Percentiles rank a stretch among this genome's conserved stretches.
These are phyloP conservation scores for Pelargonium australe DNA, from an alignment of 441 rosid species.

Conservation along the genomic window DNA sequence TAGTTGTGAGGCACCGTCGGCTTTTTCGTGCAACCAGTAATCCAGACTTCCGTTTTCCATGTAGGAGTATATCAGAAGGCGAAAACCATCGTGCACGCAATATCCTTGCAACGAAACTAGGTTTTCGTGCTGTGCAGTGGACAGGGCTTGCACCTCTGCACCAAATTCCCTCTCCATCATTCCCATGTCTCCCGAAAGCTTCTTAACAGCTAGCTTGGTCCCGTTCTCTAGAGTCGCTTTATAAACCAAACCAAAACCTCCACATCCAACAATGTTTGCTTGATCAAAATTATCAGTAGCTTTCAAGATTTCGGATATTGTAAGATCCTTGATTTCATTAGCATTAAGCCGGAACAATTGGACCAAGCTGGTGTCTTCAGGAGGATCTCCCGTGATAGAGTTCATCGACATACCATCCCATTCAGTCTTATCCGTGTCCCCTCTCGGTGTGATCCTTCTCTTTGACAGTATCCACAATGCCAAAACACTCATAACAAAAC, in stretches of 20 bases:
- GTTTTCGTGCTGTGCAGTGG: constrained; percentile 68
- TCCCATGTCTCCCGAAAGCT: constrained; percentile 64
- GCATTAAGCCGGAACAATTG: no score
- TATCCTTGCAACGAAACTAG: constrained; percentile 65
- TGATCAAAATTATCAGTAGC: constrained; percentile 62
- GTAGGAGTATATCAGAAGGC: constrained; percentile 62
- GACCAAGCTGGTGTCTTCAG: no score
- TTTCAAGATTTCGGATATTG: no score
- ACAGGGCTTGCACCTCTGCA: constrained; percentile 70
- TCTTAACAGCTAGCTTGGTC: constrained; percentile 50
- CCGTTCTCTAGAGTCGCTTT: constrained; percentile 55
- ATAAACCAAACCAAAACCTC: constrained; percentile 73
- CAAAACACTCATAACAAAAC: no score
- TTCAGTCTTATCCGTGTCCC: no score
- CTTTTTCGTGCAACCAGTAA: constrained; percentile 67
- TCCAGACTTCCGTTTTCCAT: constrained; percentile 78
- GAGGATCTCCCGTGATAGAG: no score
- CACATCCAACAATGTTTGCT: constrained; percentile 64
- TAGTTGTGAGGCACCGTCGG: constrained; percentile 45
- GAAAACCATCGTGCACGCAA: constrained; percentile 41
- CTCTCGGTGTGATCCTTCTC: no score
- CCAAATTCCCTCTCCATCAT: constrained; percentile 65
- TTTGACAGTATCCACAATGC: no score
- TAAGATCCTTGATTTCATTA: no score
- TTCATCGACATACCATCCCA: no score